These are phyloP conservation scores for Cercospora sp. DNA, from an alignment of 2,329 filamentous ascomycete genomes.

Conservation along the genomic window DNA sequence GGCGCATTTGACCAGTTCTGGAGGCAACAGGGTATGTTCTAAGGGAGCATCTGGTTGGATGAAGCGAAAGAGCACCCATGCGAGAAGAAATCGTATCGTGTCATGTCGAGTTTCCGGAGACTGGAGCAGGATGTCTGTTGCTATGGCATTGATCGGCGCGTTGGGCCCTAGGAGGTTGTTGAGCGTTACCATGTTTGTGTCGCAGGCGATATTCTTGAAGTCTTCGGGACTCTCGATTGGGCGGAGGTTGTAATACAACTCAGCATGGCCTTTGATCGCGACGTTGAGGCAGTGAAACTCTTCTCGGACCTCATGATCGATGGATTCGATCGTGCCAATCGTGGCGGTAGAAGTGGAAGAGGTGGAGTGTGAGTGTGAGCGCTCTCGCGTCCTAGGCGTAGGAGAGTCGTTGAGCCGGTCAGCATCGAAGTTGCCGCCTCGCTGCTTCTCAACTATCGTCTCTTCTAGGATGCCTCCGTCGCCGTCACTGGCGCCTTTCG, in stretches of 20 bases:
- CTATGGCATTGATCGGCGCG: conserved; percentile 12
- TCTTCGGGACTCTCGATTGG: background rate
- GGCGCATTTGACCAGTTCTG: conserved; percentile 20
- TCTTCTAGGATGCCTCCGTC: conserved; percentile 8
- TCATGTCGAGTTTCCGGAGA: conserved; percentile 16
- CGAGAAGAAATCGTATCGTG: conserved; percentile 20
- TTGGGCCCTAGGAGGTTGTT: conserved; percentile 7
- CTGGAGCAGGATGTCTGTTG: conserved; percentile 17
- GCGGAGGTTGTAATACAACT: conserved; percentile 12
- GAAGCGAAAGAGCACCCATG: conserved; percentile 22
- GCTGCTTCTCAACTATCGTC: conserved; percentile 4
- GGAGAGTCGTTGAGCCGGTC: background rate
- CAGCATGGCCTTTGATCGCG: conserved; percentile 13
- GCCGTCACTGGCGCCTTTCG: background rate
- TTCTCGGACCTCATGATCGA: conserved; percentile 14
- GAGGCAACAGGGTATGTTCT: conserved; percentile 19
- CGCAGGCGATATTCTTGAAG: background rate
- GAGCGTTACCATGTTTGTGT: conserved; percentile 13
- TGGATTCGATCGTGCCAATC: conserved; percentile 11
- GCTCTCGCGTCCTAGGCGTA: background rate
- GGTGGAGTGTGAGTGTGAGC: background rate
- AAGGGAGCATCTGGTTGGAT: conserved; percentile 13
- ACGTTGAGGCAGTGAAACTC: conserved; percentile 12
- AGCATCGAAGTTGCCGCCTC: background rate
- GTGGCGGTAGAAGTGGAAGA: conserved; percentile 12